phyloP scores from a whole-genome alignment of 2,329 filamentous ascomycete genomes.

The Dactylellina haptotyla region DNA sequence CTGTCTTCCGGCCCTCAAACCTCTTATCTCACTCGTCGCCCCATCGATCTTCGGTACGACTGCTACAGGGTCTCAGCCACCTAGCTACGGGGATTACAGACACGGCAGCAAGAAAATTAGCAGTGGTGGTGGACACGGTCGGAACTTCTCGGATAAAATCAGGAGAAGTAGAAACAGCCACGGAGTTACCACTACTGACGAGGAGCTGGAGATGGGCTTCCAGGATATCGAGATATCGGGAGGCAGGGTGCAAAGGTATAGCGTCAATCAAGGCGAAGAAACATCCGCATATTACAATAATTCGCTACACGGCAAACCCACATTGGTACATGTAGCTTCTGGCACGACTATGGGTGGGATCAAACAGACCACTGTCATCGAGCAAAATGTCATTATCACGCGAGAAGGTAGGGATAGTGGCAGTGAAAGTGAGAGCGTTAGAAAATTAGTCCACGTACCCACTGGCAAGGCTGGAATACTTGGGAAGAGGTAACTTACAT shows the following conservation, averaged over 20 bases:
- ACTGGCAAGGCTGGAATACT: neutral
- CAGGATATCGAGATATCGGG: constrained; percentile 26
- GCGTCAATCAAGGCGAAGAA: constrained; percentile 4
- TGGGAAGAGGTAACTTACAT: neutral
- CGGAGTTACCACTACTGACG: constrained; percentile 30
- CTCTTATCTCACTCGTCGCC: constrained; percentile 56
- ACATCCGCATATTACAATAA: constrained; percentile 18
- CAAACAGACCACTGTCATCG: constrained; percentile 48
- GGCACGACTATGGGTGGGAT: constrained; percentile 40
- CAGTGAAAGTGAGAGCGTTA: constrained; percentile 43
- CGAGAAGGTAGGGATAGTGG: constrained; percentile 32
- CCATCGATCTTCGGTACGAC: constrained; percentile 36
- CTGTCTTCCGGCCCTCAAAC: constrained; percentile 60
- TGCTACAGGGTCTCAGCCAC: constrained; percentile 22
- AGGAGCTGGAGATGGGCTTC: constrained; percentile 34
- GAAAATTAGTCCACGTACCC: constrained; percentile 40
- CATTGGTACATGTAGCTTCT: constrained; percentile 13
- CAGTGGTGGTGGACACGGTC: constrained; percentile 9
- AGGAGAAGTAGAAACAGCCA: constrained; percentile 7
- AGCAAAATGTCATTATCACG: constrained; percentile 35
- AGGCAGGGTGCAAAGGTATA: constrained; percentile 6
- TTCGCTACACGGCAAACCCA: constrained; percentile 26
- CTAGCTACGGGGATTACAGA: constrained; percentile 44
- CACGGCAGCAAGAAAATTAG: constrained; percentile 39
- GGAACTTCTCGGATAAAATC: constrained; percentile 35